These are phyloP conservation scores for Penicillium sp. DNA, from an alignment of 2,329 filamentous ascomycete species.

Conservation along the genomic window DNA sequence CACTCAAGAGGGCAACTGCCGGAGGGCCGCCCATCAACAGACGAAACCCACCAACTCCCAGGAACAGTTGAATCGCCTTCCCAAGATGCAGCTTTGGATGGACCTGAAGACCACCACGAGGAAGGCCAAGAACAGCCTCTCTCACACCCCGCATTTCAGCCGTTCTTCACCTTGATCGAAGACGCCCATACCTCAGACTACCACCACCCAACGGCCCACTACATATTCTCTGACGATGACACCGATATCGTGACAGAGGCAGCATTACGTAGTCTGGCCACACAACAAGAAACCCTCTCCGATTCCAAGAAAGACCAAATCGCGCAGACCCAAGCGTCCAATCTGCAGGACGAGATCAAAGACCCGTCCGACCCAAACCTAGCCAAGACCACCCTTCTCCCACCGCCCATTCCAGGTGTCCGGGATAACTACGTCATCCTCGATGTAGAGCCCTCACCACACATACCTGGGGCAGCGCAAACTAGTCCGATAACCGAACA, in stretches of 20 bases:
- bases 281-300: constrained; percentile 38
- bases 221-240: constrained; percentile 92
- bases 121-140: constrained; percentile 19
- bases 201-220: constrained; percentile 82
- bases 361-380: constrained; percentile 13
- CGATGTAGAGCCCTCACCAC: constrained; percentile 47
- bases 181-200: constrained; percentile 72
- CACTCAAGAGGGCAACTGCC: constrained; percentile 8
- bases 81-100: constrained; percentile 11
- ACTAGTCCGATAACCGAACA: background rate
- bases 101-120: constrained; percentile 8
- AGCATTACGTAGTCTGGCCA: constrained; percentile 55
- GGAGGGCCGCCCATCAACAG: constrained; percentile 7
- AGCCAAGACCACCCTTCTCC: constrained; percentile 41
- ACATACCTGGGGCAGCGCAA: background rate
- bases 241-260: constrained; percentile 71
- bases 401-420: constrained; percentile 48
- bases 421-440: constrained; percentile 59
- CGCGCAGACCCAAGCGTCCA: constrained; percentile 7
- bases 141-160: constrained; percentile 59
- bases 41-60: constrained; percentile 6
- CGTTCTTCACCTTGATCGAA: constrained; percentile 82
- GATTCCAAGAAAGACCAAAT: constrained; percentile 23
- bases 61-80: constrained; percentile 1
- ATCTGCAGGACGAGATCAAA: constrained; percentile 20